Evolutionary conservation across 2,329 filamentous ascomycete genomes (phyloP).

Genomic region (Tricladium varicosporioides): DNA sequence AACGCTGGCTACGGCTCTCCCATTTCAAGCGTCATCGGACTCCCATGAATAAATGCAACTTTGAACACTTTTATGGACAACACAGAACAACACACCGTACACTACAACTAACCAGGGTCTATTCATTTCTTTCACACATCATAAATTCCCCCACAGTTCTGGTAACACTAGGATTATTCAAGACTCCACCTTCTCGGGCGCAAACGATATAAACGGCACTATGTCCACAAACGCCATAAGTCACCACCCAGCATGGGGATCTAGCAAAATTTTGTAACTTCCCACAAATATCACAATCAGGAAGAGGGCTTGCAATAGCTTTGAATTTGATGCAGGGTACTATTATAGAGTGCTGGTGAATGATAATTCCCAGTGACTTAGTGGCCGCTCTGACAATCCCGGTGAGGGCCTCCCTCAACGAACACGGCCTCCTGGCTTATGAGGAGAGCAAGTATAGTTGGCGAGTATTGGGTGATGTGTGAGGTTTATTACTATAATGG

Average conservation of each 20-base stretch:
- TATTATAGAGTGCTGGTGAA: slow-evolving; percentile 53
- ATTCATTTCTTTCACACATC: slow-evolving; percentile 54
- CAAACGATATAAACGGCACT: slow-evolving; percentile 46
- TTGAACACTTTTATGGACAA: slow-evolving; percentile 37
- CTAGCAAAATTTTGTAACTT: slow-evolving; percentile 51
- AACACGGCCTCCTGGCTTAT: slow-evolving; percentile 19
- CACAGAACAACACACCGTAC: slow-evolving; percentile 33
- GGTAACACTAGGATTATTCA: slow-evolving; percentile 53
- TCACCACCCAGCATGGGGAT: slow-evolving; percentile 48
- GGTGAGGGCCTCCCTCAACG: slow-evolving; percentile 40
- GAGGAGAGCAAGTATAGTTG: slow-evolving; percentile 36
- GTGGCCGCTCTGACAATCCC: slow-evolving; percentile 48
- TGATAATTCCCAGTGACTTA: slow-evolving; percentile 46
- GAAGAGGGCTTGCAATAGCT: slow-evolving; percentile 49
- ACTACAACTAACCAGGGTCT: slow-evolving; percentile 43
- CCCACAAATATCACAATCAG: slow-evolving; percentile 52
- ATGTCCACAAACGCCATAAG: slow-evolving; percentile 50
- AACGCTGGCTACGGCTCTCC: slow-evolving; percentile 52
- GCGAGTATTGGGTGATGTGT: slow-evolving; percentile 42
- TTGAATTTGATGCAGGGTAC: slow-evolving; percentile 42
- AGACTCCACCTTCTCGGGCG: slow-evolving; percentile 48
- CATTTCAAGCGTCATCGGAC: slow-evolving; percentile 45
- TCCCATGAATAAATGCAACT: slow-evolving; percentile 52
- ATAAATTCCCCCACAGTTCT: slow-evolving; percentile 52
- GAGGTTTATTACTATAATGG: slow-evolving; percentile 28